Percentiles rank a stretch among this genome's conserved stretches.
phyloP scores from a whole-genome alignment of 2,329 filamentous ascomycete genomes.

The Arthroderma sp. region DNA sequence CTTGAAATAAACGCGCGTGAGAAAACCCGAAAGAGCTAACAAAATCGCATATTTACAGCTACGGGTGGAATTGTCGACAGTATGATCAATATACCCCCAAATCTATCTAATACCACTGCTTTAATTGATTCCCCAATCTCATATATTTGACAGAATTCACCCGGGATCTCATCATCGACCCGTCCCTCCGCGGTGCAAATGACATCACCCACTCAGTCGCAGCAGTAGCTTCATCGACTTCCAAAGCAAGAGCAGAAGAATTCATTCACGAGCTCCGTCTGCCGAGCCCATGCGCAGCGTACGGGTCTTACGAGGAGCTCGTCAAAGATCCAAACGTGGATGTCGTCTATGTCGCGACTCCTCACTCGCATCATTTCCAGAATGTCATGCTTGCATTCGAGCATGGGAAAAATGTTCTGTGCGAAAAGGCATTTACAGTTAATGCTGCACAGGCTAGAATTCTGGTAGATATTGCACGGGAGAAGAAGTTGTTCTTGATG shows the following conservation, averaged over 20 bases:
- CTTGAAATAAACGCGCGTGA: not conserved
- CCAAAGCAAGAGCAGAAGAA: constrained; percentile 51
- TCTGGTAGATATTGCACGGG: constrained; percentile 56
- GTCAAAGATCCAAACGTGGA: constrained; percentile 67
- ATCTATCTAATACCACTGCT: too few species aligned
- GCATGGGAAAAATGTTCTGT: constrained; percentile 76
- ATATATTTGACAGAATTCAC: constrained; percentile 41
- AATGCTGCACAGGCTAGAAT: constrained; percentile 63
- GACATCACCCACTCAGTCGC: constrained; percentile 66
- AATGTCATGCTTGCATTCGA: constrained; percentile 74
- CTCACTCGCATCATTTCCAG: constrained; percentile 87
- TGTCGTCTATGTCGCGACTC: constrained; percentile 79
- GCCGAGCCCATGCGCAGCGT: constrained; percentile 54
- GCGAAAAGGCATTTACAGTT: constrained; percentile 82
- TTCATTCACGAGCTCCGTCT: constrained; percentile 62
- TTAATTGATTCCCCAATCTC: not conserved
- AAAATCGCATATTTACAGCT: constrained; percentile 16
- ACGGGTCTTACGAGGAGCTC: constrained; percentile 71
- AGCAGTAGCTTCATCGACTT: constrained; percentile 68
- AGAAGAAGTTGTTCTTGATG: constrained; percentile 66
- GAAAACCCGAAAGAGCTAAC: constrained; percentile 2
- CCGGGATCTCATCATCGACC: constrained; percentile 65
- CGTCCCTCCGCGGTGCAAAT: constrained; percentile 51
- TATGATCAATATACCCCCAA: constrained; percentile 13
- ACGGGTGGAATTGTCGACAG: constrained; percentile 32